These are phyloP conservation scores for Angomonas ambiguus DNA, from an alignment of 208 protist genomes.

Conservation along the genomic window DNA sequence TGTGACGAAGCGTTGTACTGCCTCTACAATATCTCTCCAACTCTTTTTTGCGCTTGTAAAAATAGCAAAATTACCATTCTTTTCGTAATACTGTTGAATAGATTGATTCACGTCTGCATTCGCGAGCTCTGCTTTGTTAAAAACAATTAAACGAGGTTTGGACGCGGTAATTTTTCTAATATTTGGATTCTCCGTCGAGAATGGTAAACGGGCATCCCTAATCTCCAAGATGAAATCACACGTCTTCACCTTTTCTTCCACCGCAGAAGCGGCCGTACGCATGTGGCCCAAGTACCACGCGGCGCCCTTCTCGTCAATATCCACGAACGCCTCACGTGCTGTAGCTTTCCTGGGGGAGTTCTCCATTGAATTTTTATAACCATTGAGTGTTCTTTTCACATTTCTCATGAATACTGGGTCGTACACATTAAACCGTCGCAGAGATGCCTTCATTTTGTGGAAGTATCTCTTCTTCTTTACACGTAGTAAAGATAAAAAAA, in stretches of 20 bases:
- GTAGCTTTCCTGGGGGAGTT: slow-evolving; percentile 43
- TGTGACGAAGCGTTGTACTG: slow-evolving; percentile 75
- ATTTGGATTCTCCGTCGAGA: slow-evolving; percentile 84
- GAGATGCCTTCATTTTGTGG: slow-evolving; percentile 31
- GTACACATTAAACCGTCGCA: slow-evolving; percentile 58
- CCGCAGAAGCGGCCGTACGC: slow-evolving; percentile 44
- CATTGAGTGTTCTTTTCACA: slow-evolving; percentile 74
- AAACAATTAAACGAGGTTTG: slow-evolving; percentile 82
- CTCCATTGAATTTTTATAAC: slow-evolving; percentile 75
- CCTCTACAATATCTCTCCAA: slow-evolving; percentile 77
- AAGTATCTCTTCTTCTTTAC: not conserved
- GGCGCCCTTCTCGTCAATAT: slow-evolving; percentile 79
- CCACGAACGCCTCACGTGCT: slow-evolving; percentile 83
- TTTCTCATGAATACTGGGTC: slow-evolving; percentile 87
- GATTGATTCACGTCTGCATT: slow-evolving; percentile 79
- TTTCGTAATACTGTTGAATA: slow-evolving; percentile 83
- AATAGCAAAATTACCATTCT: slow-evolving; percentile 52
- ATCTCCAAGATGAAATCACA: slow-evolving; percentile 92
- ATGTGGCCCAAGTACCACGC: slow-evolving; percentile 91
- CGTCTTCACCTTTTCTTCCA: slow-evolving; percentile 72
- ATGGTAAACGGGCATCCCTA: slow-evolving; percentile 88
- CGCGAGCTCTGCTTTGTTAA: slow-evolving; percentile 91
- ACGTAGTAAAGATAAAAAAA: slow-evolving; percentile 13
- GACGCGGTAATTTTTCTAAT: slow-evolving; percentile 42
- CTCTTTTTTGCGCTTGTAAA: slow-evolving; percentile 78